Evolutionary conservation across 495 filamentous ascomycete species (phyloP).

Genomic region (Penicillium chermesinum): DNA sequence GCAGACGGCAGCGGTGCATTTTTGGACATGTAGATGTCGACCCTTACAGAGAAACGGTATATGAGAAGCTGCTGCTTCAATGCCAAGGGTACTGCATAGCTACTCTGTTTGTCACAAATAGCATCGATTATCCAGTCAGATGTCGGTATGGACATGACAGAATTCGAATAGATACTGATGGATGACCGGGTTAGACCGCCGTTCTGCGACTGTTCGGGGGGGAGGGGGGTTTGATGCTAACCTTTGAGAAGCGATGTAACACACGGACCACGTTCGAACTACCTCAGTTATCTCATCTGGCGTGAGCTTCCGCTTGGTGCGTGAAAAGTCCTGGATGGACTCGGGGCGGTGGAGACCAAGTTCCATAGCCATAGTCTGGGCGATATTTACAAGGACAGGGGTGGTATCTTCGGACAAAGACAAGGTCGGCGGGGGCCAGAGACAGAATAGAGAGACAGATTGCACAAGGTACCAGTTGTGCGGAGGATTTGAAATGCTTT

Average conservation of each 20-base stretch:
- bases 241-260: slow-evolving; percentile 14
- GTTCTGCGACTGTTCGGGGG: neutral
- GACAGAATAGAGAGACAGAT: slow-evolving; percentile 11
- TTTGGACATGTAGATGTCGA: slow-evolving; percentile 6
- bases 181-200: neutral
- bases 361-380: slow-evolving; percentile 11
- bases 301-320: neutral
- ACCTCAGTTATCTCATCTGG: slow-evolving; percentile 5
- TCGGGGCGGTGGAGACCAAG: slow-evolving; percentile 1
- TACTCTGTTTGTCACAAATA: slow-evolving; percentile 7
- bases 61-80: slow-evolving; percentile 12
- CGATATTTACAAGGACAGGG: slow-evolving; percentile 4
- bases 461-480: slow-evolving; percentile 13
- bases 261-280: slow-evolving; percentile 14
- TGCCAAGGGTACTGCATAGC: neutral
- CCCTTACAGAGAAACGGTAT: slow-evolving; percentile 8
- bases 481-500: slow-evolving; percentile 11
- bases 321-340: neutral
- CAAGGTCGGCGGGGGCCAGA: slow-evolving; percentile 16
- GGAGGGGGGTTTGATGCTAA: neutral
- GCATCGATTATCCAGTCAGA: slow-evolving; percentile 10
- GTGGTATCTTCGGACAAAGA: slow-evolving; percentile 12
- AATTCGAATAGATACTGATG: slow-evolving; percentile 2
- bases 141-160: neutral
- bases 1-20: neutral